Percentiles rank a stretch among this genome's conserved stretches.
Evolutionary conservation across 177 flowering plant species (phyloP).

Genomic region (Tripterygium wilfordii): DNA sequence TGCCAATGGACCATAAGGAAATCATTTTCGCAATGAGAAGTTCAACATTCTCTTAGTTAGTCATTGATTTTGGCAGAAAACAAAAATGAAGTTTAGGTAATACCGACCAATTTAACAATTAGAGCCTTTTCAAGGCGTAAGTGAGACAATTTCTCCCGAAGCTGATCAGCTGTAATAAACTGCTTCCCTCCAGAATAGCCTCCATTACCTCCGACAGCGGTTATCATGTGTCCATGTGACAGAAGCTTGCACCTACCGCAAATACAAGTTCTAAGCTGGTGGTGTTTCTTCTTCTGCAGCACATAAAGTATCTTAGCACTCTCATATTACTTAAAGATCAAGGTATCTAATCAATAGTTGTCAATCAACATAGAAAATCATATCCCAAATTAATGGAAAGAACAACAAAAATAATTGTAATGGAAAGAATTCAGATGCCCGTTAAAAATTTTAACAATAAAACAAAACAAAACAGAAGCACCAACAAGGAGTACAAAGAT

Average conservation of each 20-base stretch:
- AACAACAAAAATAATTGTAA: too few relatives aligned
- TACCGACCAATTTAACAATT: conserved; percentile 76
- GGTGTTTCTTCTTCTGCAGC: conserved; percentile 94
- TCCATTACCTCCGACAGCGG: conserved; percentile 98
- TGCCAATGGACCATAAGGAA: too few relatives aligned
- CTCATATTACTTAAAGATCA: background rate
- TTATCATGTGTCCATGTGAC: conserved; percentile 96
- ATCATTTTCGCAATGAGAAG: too few relatives aligned
- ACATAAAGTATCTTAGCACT: background rate
- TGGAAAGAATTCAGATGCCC: too few relatives aligned
- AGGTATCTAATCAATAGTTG: too few relatives aligned
- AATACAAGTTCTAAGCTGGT: conserved; percentile 71
- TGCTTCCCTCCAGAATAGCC: conserved; percentile 96
- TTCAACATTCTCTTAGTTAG: too few relatives aligned
- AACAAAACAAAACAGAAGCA: too few relatives aligned
- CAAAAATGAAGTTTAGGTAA: background rate
- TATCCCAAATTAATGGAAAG: too few relatives aligned
- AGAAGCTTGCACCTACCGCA: conserved; percentile 87
- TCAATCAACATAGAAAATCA: too few relatives aligned
- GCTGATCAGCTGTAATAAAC: conserved; percentile 83
- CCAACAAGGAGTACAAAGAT: too few relatives aligned
- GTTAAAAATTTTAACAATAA: too few relatives aligned
- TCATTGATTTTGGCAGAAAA: too few relatives aligned
- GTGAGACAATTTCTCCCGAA: conserved; percentile 78
- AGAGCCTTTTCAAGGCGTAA: conserved; percentile 75